phyloP scores from a whole-genome alignment of 495 filamentous ascomycete species.

The Daldinia caldariorum region DNA sequence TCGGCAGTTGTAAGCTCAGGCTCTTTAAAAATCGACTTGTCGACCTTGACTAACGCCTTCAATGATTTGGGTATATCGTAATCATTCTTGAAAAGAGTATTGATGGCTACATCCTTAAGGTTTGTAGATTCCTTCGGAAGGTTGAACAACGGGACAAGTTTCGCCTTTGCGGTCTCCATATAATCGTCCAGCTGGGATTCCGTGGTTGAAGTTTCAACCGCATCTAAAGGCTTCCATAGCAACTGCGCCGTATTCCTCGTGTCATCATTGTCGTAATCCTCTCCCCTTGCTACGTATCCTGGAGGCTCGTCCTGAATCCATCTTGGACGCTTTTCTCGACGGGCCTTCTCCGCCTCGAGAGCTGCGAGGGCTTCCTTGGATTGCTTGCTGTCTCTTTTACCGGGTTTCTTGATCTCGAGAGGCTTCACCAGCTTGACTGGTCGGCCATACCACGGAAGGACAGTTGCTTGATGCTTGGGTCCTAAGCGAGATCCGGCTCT shows the following conservation, averaged over 20 bases:
- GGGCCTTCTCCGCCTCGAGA: slow-evolving; percentile 79
- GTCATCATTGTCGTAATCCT: slow-evolving; percentile 67
- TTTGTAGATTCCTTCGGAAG: slow-evolving; percentile 80
- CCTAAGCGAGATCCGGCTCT: slow-evolving; percentile 93
- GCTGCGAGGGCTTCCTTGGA: slow-evolving; percentile 82
- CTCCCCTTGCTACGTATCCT: slow-evolving; percentile 85
- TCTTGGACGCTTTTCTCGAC: slow-evolving; percentile 82
- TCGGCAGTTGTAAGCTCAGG: slow-evolving; percentile 82
- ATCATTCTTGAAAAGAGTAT: slow-evolving; percentile 73
- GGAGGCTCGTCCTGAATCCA: slow-evolving; percentile 92
- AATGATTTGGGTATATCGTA: slow-evolving; percentile 80
- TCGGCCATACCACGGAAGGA: slow-evolving; percentile 82
- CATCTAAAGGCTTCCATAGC: slow-evolving; percentile 69
- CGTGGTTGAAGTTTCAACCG: slow-evolving; percentile 58
- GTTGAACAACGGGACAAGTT: slow-evolving; percentile 68
- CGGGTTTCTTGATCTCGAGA: slow-evolving; percentile 77
- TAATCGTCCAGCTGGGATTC: slow-evolving; percentile 71
- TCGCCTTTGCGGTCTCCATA: slow-evolving; percentile 70
- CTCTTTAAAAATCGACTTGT: slow-evolving; percentile 82
- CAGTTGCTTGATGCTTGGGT: slow-evolving; percentile 89
- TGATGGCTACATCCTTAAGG: slow-evolving; percentile 84
- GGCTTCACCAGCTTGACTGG: slow-evolving; percentile 91
- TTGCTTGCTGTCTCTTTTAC: slow-evolving; percentile 72
- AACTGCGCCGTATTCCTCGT: slow-evolving; percentile 59
- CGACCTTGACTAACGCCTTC: slow-evolving; percentile 70